phyloP scores from a whole-genome alignment of 176 grass and related monocot genomes.

The Pontederia crassipes region DNA sequence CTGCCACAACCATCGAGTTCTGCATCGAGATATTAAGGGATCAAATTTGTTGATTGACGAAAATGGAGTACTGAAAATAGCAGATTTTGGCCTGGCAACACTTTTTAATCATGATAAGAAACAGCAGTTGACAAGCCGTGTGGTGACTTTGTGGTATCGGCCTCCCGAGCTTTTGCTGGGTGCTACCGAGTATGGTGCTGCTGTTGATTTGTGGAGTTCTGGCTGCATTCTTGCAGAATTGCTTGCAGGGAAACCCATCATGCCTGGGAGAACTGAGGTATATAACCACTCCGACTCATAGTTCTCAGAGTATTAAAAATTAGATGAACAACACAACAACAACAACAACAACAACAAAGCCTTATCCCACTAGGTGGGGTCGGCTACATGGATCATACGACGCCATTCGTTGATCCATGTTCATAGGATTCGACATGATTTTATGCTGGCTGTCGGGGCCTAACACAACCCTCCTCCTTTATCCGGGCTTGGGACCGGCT shows the following conservation, averaged over 20 bases:
- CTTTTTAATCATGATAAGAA: conserved; percentile 8
- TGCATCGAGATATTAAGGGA: conserved; percentile 29
- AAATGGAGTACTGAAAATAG: conserved; percentile 18
- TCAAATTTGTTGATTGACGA: conserved; percentile 21
- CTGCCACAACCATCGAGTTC: conserved; percentile 12
- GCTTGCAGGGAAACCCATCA: conserved; percentile 16
- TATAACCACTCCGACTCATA: background rate
- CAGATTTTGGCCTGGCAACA: conserved; percentile 25
- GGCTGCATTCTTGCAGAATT: conserved; percentile 29
- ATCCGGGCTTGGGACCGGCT: too few relatives aligned
- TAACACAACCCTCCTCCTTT: too few relatives aligned
- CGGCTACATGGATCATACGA: too few relatives aligned
- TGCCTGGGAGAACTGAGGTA: conserved; percentile 31
- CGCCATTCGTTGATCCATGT: too few relatives aligned
- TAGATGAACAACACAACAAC: background rate
- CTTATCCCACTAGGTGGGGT: too few relatives aligned
- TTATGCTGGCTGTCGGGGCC: too few relatives aligned
- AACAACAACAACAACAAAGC: too few relatives aligned
- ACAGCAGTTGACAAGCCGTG: conserved; percentile 22
- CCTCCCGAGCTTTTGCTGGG: conserved; percentile 26
- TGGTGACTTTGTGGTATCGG: conserved; percentile 27
- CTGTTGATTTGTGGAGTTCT: conserved; percentile 23
- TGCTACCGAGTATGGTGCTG: conserved; percentile 15
- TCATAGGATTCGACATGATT: too few relatives aligned
- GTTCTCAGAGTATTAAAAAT: background rate